phyloP scores from a whole-genome alignment of 257 asterid genomes.

The Penstemon davidsonii region DNA sequence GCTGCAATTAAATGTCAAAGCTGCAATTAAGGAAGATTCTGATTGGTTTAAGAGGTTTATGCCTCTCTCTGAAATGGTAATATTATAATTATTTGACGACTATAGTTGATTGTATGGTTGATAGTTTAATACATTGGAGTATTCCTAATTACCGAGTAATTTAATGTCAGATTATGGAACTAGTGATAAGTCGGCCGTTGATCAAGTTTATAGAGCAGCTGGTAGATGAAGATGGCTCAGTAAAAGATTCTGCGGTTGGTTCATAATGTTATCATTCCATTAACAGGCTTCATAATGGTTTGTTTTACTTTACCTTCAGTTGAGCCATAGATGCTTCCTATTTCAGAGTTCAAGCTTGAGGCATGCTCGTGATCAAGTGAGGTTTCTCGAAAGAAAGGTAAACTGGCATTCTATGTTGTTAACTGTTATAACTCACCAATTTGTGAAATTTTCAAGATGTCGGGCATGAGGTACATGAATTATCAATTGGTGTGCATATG shows the following conservation, averaged over 20 bases:
- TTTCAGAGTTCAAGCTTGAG: constrained; percentile 79
- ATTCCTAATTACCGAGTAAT: constrained; percentile 21
- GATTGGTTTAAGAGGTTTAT: constrained; percentile 70
- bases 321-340: constrained; percentile 19
- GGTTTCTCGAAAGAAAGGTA: constrained; percentile 83
- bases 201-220: constrained; percentile 67
- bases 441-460: constrained; percentile 13
- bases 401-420: constrained; percentile 12
- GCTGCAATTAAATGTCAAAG: constrained; percentile 69
- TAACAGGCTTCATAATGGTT: constrained; percentile 12
- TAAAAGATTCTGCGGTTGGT: constrained; percentile 94
- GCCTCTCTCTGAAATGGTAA: constrained; percentile 86
- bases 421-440: not conserved
- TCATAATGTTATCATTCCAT: constrained; percentile 22
- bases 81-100: constrained; percentile 22
- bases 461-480: constrained; percentile 18
- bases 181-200: constrained; percentile 53
- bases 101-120: constrained; percentile 11
- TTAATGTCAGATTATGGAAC: constrained; percentile 70
- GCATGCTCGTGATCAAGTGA: constrained; percentile 78
- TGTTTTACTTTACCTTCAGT: constrained; percentile 25
- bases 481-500: constrained; percentile 15
- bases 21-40: constrained; percentile 76
- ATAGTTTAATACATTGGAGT: constrained; percentile 22
- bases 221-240: constrained; percentile 91